A percentile compares a stretch with the other conserved stretches of the same genome.
Evolutionary conservation across 2,329 filamentous ascomycete species (phyloP).

Genomic region (Curvularia spicifera): DNA sequence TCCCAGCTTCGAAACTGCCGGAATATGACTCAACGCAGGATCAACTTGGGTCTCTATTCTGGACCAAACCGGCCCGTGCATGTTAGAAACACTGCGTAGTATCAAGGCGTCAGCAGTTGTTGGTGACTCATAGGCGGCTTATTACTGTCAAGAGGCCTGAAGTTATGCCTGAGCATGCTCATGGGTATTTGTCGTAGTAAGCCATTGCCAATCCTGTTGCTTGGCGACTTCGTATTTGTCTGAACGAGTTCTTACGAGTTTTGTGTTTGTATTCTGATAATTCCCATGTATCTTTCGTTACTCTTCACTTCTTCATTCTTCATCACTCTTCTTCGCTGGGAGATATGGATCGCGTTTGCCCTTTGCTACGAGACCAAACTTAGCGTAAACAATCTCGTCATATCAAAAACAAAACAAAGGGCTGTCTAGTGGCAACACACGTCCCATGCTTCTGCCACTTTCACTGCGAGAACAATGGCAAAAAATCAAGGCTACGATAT

Average conservation of each 20-base stretch:
- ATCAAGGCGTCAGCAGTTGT: neutral
- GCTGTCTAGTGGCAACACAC: too few species aligned
- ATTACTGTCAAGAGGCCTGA: neutral
- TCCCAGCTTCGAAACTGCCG: too few species aligned
- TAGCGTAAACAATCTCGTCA: conserved; percentile 21
- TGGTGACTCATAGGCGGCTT: conserved; percentile 1
- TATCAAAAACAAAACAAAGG: too few species aligned
- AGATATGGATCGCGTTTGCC: neutral
- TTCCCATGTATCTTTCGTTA: neutral
- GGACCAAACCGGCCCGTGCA: neutral
- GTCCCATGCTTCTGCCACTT: too few species aligned
- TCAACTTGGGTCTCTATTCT: neutral
- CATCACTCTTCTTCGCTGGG: neutral
- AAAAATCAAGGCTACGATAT: too few species aligned
- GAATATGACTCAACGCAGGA: neutral
- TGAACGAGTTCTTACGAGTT: neutral
- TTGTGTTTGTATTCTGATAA: neutral
- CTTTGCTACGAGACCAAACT: conserved; percentile 9
- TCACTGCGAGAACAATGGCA: too few species aligned
- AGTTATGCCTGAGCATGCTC: neutral
- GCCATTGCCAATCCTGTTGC: too few species aligned
- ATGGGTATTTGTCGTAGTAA: neutral
- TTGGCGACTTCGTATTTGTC: neutral
- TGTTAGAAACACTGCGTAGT: neutral
- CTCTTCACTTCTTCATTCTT: neutral